Percentiles rank a stretch among this genome's conserved stretches.
Evolutionary conservation across 140 eudicot species (phyloP).

Genomic region (Flaveria floridana): DNA sequence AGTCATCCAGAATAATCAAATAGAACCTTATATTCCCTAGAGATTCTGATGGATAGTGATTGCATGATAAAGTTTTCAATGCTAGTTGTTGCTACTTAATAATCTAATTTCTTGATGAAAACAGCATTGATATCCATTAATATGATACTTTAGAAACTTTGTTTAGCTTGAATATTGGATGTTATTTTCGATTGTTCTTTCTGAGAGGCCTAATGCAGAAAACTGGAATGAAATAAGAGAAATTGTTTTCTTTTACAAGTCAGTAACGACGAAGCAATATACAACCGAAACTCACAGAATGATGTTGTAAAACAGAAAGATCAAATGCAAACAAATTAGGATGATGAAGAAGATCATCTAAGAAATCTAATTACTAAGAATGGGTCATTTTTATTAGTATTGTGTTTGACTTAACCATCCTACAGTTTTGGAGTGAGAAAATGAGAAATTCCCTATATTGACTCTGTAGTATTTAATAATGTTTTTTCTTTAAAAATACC

Average conservation of each 20-base stretch:
- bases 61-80: constrained; percentile 11
- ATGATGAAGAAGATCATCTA: neutral
- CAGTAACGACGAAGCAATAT: no score
- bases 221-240: constrained; percentile 1
- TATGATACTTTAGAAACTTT: neutral
- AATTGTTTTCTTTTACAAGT: no score
- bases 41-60: constrained; percentile 40
- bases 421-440: constrained; percentile 22
- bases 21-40: constrained; percentile 31
- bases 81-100: constrained; percentile 18
- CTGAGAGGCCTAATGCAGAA: no score
- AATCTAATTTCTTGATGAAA: neutral
- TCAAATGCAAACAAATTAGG: constrained; percentile 17
- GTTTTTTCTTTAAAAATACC: constrained; percentile 1
- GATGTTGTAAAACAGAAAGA: constrained; percentile 16
- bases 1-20: constrained; percentile 41
- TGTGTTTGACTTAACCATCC: constrained; percentile 19
- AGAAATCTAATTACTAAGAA: constrained; percentile 16
- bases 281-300: constrained; percentile 27
- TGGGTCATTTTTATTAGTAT: constrained; percentile 12
- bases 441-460: constrained; percentile 14
- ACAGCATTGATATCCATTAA: neutral
- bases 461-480: no score
- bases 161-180: no score
- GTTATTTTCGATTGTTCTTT: no score